Conservation (phyloP, 2,329 filamentous ascomycete genomes). For the Elsinoe arachidis region DNA sequence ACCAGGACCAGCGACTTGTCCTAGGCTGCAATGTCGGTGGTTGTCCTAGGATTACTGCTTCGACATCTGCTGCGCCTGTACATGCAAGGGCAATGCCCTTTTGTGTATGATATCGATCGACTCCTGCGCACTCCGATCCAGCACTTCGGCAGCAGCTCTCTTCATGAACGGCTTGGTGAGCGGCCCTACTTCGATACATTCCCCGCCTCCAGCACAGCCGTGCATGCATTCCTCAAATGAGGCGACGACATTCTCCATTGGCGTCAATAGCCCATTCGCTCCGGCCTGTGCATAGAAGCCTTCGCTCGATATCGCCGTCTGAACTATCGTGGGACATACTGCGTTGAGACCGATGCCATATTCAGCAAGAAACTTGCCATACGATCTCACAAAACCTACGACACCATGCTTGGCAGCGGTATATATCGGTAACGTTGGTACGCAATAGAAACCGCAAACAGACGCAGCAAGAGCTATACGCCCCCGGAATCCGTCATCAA, state of each 20-base stretch:
- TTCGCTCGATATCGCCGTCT: slow-evolving; percentile 31
- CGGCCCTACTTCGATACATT: slow-evolving; percentile 36
- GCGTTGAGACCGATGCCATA: slow-evolving; percentile 37
- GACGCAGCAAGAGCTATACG: slow-evolving; percentile 32
- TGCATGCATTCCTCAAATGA: slow-evolving; percentile 33
- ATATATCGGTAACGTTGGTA: slow-evolving; percentile 36
- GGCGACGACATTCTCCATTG: slow-evolving; percentile 34
- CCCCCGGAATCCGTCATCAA: slow-evolving; percentile 28
- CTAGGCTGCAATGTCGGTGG: too few relatives aligned
- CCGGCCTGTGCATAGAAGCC: slow-evolving; percentile 33
- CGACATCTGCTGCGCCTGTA: not conserved
- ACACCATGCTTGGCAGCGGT: slow-evolving; percentile 36
- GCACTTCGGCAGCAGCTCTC: slow-evolving; percentile 24
- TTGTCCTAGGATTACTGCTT: too few relatives aligned
- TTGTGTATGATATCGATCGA: not conserved
- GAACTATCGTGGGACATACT: slow-evolving; percentile 34
- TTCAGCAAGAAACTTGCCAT: slow-evolving; percentile 32
- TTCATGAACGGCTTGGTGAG: slow-evolving; percentile 24
- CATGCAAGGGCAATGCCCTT: not conserved
- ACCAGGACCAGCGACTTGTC: too few relatives aligned
- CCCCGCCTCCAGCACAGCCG: slow-evolving; percentile 28
- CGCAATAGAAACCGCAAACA: slow-evolving; percentile 37
- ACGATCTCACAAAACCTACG: slow-evolving; percentile 33
- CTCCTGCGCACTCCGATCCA: slow-evolving; percentile 22
- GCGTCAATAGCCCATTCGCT: slow-evolving; percentile 28